Evolutionary conservation across 2,329 filamentous ascomycete genomes (phyloP).

Genomic region (Colletotrichum eleusines): DNA sequence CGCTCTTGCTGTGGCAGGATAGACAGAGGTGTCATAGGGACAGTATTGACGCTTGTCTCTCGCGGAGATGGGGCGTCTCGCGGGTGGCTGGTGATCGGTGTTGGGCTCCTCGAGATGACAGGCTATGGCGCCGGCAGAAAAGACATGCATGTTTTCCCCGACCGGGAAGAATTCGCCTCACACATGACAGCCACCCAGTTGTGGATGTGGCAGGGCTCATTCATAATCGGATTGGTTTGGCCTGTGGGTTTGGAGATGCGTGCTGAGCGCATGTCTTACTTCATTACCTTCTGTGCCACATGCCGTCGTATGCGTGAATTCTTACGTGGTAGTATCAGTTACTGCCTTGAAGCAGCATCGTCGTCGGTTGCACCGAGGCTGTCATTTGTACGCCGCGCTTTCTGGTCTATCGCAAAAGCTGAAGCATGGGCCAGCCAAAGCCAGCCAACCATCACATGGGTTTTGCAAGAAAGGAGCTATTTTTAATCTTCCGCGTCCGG

Average conservation of each 20-base stretch:
- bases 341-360: background rate
- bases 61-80: background rate
- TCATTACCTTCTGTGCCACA: background rate
- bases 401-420: background rate
- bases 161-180: background rate
- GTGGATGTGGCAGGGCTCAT: background rate
- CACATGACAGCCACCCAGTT: background rate
- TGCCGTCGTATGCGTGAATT: background rate
- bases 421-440: background rate
- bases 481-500: slow-evolving; percentile 20
- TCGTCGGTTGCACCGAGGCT: slow-evolving; percentile 14
- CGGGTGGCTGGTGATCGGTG: slow-evolving; percentile 12
- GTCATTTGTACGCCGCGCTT: slow-evolving; percentile 9
- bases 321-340: slow-evolving; percentile 7
- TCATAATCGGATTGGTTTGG: slow-evolving; percentile 1
- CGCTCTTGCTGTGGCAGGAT: slow-evolving; percentile 5
- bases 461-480: slow-evolving; percentile 7
- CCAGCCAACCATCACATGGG: slow-evolving; percentile 5
- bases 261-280: background rate
- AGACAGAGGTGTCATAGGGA: background rate
- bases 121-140: slow-evolving; percentile 20
- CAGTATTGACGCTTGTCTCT: slow-evolving; percentile 3
- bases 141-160: slow-evolving; percentile 5
- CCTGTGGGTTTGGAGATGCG: background rate
- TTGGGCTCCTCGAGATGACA: slow-evolving; percentile 13